phyloP scores from a whole-genome alignment of 495 filamentous ascomycete species.

The Neurospora intermedia region DNA sequence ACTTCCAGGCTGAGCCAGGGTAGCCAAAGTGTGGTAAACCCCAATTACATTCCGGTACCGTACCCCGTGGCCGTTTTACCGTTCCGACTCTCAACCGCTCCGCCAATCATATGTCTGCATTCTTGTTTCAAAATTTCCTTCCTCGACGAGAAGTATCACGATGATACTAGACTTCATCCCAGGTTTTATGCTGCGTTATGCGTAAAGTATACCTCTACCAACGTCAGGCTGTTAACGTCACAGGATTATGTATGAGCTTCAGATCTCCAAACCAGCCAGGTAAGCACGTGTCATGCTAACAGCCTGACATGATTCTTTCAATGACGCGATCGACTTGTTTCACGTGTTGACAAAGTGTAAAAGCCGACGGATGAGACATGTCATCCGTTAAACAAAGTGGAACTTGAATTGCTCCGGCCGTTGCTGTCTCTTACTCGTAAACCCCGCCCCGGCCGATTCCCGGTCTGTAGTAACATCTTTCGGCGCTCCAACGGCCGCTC shows the following conservation, averaged over 20 bases:
- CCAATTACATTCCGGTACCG: background rate
- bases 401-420: background rate
- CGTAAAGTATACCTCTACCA: background rate
- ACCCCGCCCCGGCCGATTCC: background rate
- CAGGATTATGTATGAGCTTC: background rate
- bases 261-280: background rate
- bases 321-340: background rate
- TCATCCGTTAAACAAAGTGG: background rate
- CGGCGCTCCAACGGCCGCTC: background rate
- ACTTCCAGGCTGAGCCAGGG: background rate
- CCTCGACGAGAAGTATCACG: background rate
- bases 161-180: background rate
- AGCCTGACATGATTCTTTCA: background rate
- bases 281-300: background rate
- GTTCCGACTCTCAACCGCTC: background rate
- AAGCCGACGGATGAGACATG: background rate
- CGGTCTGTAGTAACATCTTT: background rate
- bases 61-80: background rate
- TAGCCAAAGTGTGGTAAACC: background rate
- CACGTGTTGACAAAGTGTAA: background rate
- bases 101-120: background rate
- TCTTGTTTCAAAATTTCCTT: background rate
- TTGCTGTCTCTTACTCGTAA: background rate
- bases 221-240: background rate
- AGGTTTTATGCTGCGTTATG: background rate